Base-by-base conservation (phyloP, 805 yeast species). In the Lachancea fermentati region DNA sequence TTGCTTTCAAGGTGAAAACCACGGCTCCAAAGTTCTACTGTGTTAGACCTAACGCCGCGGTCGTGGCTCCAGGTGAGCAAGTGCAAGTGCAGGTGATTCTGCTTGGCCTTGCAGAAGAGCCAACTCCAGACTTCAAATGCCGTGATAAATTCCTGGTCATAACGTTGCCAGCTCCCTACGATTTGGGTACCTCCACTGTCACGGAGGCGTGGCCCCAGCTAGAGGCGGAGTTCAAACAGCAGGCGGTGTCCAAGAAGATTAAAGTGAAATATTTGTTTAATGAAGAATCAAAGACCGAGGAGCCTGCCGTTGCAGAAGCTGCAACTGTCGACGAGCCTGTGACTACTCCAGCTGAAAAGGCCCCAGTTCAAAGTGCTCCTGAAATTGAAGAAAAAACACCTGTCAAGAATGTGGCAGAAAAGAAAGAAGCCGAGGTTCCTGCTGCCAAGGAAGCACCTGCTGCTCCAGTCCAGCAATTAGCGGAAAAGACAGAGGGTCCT, bases 21-120 rank as follows among this genome's bases (percentile, higher is more conserved):
- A 93, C 98, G 5, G 97, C 97, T 7, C 98, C 98, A 46, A 89
- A 86, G 64, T 71, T 86, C 64, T 82, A 89, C 71, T 86, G 96
- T 64, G 97, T 93, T 38, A 82, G 96, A 67, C 98, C 98, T 47
- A 93, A 89, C 63, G 91, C 97, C 44, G 78, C 93, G 12, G 63
- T 82, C 26, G 71, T 93, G 42, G 71, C 70, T 19, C 89, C 97
- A 11, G 93, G 94, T 26, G 75, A 76, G 49, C 62, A 79, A 17
- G 65, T 80, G 39, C 78, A 83, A 41, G 85, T 93, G 39, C 76
- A 89, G 34, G 81, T 93, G 54, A 86, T 87, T 54, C 78, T 87
- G 47, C 89, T 89, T 65, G 96, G 95, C 12, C 72, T 85, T 51
- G 68, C 79, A 40, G 78, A 79, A 54, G 91, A 85, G 44, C 89